These are phyloP conservation scores for Dictyostelium brefeldianum DNA, from an alignment of 78 protist genomes.

Conservation along the genomic window DNA sequence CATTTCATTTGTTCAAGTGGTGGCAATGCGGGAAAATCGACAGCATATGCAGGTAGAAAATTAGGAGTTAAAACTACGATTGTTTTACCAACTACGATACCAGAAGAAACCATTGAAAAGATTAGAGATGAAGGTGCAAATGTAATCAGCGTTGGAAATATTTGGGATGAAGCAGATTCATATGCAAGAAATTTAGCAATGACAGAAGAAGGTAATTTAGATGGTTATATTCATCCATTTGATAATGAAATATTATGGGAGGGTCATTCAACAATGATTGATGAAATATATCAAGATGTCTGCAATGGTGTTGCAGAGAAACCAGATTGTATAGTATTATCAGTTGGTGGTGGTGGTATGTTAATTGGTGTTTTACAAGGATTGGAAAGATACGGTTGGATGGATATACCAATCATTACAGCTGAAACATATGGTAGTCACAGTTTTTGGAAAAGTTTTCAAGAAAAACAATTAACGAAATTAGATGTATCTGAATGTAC, in stretches of 20 bases:
- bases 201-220: constrained; percentile 31
- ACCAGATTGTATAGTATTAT: constrained; percentile 74
- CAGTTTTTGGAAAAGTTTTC: constrained; percentile 34
- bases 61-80: constrained; percentile 68
- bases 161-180: constrained; percentile 83
- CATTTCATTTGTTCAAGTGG: constrained; percentile 80
- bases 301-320: background rate
- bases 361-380: constrained; percentile 68
- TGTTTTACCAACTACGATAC: constrained; percentile 78
- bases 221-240: constrained; percentile 83
- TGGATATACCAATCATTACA: constrained; percentile 56
- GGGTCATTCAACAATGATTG: constrained; percentile 75
- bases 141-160: constrained; percentile 70
- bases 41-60: constrained; percentile 63
- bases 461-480: background rate
- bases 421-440: constrained; percentile 82
- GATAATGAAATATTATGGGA: constrained; percentile 81
- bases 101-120: constrained; percentile 53
- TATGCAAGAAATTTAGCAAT: constrained; percentile 64
- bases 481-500: constrained; percentile 16
- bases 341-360: constrained; percentile 88
- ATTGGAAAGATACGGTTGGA: constrained; percentile 71
- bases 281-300: constrained; percentile 30
- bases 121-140: constrained; percentile 81
- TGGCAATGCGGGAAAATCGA: constrained; percentile 85